Base-by-base conservation (phyloP, 352 stramenopile genomes). In the Pythium biforme region DNA sequence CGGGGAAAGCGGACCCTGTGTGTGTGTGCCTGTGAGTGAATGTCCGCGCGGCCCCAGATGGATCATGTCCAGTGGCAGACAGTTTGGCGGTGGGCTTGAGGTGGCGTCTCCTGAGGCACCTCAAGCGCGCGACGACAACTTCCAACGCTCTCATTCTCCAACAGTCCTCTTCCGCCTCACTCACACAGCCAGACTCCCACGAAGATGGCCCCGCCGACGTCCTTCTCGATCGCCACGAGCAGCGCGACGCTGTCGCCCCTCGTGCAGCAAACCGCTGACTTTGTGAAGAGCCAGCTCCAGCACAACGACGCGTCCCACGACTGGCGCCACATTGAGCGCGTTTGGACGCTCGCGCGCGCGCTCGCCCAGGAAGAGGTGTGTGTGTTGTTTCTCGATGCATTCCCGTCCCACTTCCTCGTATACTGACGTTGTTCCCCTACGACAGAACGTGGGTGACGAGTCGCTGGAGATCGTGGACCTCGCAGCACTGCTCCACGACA, bases 321-420 rank as follows among this genome's bases (percentile, higher is more conserved):
- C 58, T 96, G 84, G 76, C 73, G 78, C 43, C 89, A 97, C 70
- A 95, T 97, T 40, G 85, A 95, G 57, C 83, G 89, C 43, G 89
- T 97, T 22, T 94, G 88, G 76, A 90, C 73, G 17, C 58, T 94
- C 19, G 86, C 88, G 8, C 73, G 80, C 22, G 69, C 66, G 41
- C 67, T 97, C 26, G 89, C 87, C 0, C 79, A 77, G 31, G 81
- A 94, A 68, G 88, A 96, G 84, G 79, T 87, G 31, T 0, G 74
- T 26, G 15, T n/a, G 3, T n/a, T n/a, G 6, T 43, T 43, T 4
- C 37, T 33, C 29, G 29, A 33, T 33, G 9, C n/a, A 33, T 4
- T 33, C 4, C 29, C 29, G 29, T 33, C 9, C 9, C 29, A 9
- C 29, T 33, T 37, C 31, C 8, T 12, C 31, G 8, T 12, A 10